Base-by-base conservation (phyloP, 192 early-diverging fungal species). In the Coemansia erecta region DNA sequence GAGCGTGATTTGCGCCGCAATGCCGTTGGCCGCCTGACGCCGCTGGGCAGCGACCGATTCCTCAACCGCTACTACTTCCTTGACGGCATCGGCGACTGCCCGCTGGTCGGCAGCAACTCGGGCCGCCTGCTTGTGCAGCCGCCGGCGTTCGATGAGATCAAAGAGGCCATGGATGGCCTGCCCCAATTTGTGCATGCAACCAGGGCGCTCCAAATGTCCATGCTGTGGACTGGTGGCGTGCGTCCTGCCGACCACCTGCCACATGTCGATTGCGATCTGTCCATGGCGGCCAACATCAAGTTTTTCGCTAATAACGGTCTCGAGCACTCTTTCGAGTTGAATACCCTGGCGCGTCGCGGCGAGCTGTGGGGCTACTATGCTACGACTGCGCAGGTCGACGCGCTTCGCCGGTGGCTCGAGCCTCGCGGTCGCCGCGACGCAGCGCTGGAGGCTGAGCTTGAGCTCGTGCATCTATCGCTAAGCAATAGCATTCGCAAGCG, bases 31-130 rank as follows among this genome's bases (percentile, higher is more conserved):
- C 87, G 93, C 4, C 66, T 92, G 54, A 74, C 60, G 28, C 87
- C 91, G 0, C 60, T 98, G 19, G 95, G 94, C 10, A 64, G 62
- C 21, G 95, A 98, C 78, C 85, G 94, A 7, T 96, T 85, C 68
- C 87, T 83, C 59, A 93, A 91, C 69, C 80, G 85, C 40, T 97
- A 98, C 66, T 98, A 89, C 81, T 95, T 88, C 73, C 85, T 97
- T 65, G 96, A 98, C 63, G 82, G 86, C 24, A 80, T 90, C 26
- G 89, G 89, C 37, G 81, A 83, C 19, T 78, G 78, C 6, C 60
- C 71, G 18, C 15, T 58, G n/a, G 63, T 58, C 4, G 60, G 62
- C 17, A 72, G 81, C 52, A 85, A 80, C 21, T 73, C 87, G 0
- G 87, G 85, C 18, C 73, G 77, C 35, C 61, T 85, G n/a, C 86